Percentiles rank a stretch among this genome's conserved stretches.
Evolutionary conservation across 1,139 yeast genomes (phyloP).

Genomic region (Kluyveromyces sp.): DNA sequence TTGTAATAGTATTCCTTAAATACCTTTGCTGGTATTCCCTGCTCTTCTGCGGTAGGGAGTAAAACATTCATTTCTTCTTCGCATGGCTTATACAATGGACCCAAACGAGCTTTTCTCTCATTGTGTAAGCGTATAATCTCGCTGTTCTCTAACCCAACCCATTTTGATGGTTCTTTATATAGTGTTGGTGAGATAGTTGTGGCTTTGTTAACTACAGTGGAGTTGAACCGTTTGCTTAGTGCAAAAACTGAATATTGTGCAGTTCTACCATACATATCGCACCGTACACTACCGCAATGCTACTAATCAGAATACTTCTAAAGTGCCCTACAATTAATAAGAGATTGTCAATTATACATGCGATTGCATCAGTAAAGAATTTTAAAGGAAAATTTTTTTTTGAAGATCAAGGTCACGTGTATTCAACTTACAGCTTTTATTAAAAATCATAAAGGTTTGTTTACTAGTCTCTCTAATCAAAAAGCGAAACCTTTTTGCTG

Average conservation of each 20-base stretch:
- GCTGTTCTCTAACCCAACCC: conserved; percentile 63
- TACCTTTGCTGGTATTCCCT: conserved; percentile 30
- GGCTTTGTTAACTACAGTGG: not conserved
- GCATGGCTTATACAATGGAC: conserved; percentile 49
- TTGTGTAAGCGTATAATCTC: conserved; percentile 53
- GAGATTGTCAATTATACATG: too few relatives aligned
- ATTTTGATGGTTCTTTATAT: conserved; percentile 46
- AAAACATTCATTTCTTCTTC: conserved; percentile 41
- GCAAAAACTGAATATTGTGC: not conserved
- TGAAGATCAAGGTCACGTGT: too few relatives aligned
- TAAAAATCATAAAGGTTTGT: too few relatives aligned
- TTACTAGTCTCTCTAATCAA: too few relatives aligned
- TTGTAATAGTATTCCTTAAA: conserved; percentile 32
- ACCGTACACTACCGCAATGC: not conserved
- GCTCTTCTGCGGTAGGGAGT: conserved; percentile 33
- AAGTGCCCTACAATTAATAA: too few relatives aligned
- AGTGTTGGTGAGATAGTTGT: conserved; percentile 9
- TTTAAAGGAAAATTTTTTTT: too few relatives aligned
- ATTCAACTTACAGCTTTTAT: too few relatives aligned
- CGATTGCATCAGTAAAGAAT: too few relatives aligned
- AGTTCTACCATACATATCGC: not conserved
- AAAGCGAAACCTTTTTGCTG: too few relatives aligned
- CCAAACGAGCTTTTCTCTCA: conserved; percentile 48
- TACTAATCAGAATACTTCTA: too few relatives aligned
- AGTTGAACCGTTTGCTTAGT: conserved; percentile 5